Base-by-base conservation (phyloP, 805 yeast genomes). In the Saccharomycopsis olivae region DNA sequence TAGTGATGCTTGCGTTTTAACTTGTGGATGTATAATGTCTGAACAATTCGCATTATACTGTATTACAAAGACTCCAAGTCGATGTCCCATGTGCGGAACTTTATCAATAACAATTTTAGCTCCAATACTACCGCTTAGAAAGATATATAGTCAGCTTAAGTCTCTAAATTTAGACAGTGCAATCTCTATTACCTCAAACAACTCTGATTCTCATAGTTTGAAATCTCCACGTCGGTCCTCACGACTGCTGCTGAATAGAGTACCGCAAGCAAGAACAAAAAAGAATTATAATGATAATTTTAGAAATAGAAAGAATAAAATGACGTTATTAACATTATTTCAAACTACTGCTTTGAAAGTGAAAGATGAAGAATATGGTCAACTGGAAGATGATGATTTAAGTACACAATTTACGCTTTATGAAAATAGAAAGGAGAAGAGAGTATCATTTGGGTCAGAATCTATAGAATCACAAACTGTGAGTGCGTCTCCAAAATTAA, bases 21-120 rank as follows among this genome's bases (percentile, higher is more conserved):
- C 41, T 5, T 46, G 49, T 35, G 49, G 49, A 3, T 46, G 49
- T 28, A 29, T 46, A 16, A 25, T 46, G 13, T 40, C 45, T 4
- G 47, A 43, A 18, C 20, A 15, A 5, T 27, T 44, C 10, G 45
- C 45, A 6, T n/a, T 38, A 15, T 8, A 31, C 15, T 28, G 32
- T 25, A 4, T 27, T n/a, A n/a, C 23, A 17, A 10, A 10, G 11
- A 9, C 10, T 13, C 10, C 14, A 11, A 17, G 14, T 6, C 24
- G 13, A 17, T 46, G 47, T 18, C 42, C 47, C 2, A 24, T 40
- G 4, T 46, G 47, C 21, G 31, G 31, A 10, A 28, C 33, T 8
- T 13, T 17, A 4, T 24, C 36, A 5, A 25, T 24, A 3, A 32
- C 15, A 24, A 36, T 45, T 13, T 28, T 41, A 6, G 41, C 35